Evolutionary conservation across 148 eudicot genomes (phyloP).

Genomic region (Nepenthes gracilis): DNA sequence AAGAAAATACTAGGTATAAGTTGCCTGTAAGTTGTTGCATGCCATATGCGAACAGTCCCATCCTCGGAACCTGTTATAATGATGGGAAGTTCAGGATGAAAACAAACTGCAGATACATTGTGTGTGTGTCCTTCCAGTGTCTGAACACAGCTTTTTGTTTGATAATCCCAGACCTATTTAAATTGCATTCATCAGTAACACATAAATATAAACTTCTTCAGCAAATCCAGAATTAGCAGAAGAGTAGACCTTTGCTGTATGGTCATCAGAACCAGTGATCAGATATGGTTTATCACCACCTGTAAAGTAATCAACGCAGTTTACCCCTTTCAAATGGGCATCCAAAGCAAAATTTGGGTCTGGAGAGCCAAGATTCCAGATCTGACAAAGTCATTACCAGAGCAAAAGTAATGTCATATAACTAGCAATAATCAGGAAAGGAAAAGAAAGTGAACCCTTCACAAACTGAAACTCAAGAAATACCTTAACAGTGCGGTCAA

Average conservation of each 20-base stretch:
- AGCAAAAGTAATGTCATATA: not conserved
- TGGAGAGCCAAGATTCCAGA: constrained; percentile 94
- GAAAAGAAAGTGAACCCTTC: not conserved
- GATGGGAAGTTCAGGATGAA: constrained; percentile 89
- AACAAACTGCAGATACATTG: constrained; percentile 81
- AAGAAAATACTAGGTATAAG: not conserved
- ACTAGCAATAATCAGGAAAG: not conserved
- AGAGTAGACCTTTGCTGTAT: constrained; percentile 69
- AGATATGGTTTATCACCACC: constrained; percentile 86
- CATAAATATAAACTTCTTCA: not conserved
- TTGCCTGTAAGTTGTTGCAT: constrained; percentile 78
- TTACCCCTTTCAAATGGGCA: constrained; percentile 86
- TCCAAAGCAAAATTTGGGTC: constrained; percentile 85
- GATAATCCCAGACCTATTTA: constrained; percentile 88
- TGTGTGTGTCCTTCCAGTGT: constrained; percentile 88
- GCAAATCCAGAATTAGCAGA: constrained; percentile 1
- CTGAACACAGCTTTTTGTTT: constrained; percentile 86
- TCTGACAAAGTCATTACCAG: constrained; percentile 22
- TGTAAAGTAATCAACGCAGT: constrained; percentile 84
- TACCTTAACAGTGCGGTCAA: constrained; percentile 92
- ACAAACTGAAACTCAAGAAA: not conserved
- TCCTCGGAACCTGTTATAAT: constrained; percentile 92
- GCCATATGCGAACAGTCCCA: constrained; percentile 88
- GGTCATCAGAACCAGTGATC: constrained; percentile 93
- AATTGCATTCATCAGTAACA: constrained; percentile 4